These are phyloP conservation scores for Prunus campanulata DNA, from an alignment of 306 rosid species.

Conservation along the genomic window DNA sequence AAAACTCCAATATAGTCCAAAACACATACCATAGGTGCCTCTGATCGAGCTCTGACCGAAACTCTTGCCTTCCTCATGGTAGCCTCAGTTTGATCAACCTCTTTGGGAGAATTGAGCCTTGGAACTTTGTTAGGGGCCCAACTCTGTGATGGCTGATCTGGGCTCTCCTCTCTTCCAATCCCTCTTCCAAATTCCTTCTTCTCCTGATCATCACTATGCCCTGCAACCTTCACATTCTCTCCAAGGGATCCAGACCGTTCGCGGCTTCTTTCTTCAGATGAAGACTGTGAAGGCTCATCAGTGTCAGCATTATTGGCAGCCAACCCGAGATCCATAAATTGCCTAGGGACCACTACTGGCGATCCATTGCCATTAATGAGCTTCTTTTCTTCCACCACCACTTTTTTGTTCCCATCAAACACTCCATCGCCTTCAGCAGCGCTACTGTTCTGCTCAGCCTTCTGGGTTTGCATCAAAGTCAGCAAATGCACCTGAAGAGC, in stretches of 20 bases:
- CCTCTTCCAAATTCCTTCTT: conserved; percentile 32
- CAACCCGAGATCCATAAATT: conserved; percentile 65
- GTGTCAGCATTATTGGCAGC: conserved; percentile 37
- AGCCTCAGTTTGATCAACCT: conserved; percentile 66
- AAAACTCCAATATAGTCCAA: neutral
- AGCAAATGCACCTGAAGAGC: conserved; percentile 42
- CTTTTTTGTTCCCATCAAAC: too few relatives aligned
- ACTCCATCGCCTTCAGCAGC: conserved; percentile 21
- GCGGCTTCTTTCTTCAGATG: conserved; percentile 39
- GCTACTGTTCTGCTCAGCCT: conserved; percentile 17
- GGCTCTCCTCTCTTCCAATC: conserved; percentile 42
- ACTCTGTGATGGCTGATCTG: conserved; percentile 34
- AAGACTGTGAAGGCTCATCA: conserved; percentile 45
- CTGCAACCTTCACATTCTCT: conserved; percentile 25
- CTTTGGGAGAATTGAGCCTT: conserved; percentile 45
- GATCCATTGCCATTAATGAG: conserved; percentile 13
- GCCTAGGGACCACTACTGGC: conserved; percentile 43
- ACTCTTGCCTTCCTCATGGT: conserved; percentile 80
- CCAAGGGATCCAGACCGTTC: conserved; percentile 41
- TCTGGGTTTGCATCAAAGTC: conserved; percentile 35
- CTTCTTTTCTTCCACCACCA: conserved; percentile 27
- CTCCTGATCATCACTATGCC: conserved; percentile 31
- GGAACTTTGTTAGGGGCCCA: conserved; percentile 47
- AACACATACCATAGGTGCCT: conserved; percentile 57
- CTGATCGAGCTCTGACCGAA: conserved; percentile 75